Evolutionary conservation across 2,329 filamentous ascomycete genomes (phyloP).

Genomic region (Neoscytalidium dimidiatum): DNA sequence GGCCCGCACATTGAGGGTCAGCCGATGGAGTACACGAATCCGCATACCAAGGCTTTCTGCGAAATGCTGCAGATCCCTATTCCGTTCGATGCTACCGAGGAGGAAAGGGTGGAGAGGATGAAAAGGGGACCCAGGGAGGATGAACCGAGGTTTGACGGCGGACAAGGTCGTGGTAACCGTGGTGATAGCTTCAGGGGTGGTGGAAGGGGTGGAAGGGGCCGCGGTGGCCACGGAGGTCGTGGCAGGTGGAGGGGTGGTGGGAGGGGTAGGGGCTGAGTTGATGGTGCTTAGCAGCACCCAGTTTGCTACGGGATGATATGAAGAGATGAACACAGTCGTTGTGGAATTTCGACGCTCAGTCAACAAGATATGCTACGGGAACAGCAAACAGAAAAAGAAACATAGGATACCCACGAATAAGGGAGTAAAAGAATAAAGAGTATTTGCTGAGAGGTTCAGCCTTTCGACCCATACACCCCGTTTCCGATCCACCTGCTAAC

Average conservation of each 20-base stretch:
- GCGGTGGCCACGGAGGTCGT: not conserved
- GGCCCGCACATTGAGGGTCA: constrained; percentile 62
- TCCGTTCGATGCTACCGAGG: constrained; percentile 69
- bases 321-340: too few relatives aligned
- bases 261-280: not conserved
- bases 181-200: constrained; percentile 27
- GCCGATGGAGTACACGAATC: constrained; percentile 81
- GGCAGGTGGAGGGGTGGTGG: not conserved
- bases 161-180: constrained; percentile 24
- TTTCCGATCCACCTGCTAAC: too few relatives aligned
- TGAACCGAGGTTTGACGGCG: constrained; percentile 18
- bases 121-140: constrained; percentile 54
- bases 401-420: too few relatives aligned
- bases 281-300: not conserved
- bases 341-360: too few relatives aligned
- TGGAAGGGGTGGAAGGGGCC: constrained; percentile 24
- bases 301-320: not conserved
- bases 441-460: too few relatives aligned
- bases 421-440: too few relatives aligned
- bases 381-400: too few relatives aligned
- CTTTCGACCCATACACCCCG: too few relatives aligned
- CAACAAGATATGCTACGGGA: too few relatives aligned
- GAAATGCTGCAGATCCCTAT: constrained; percentile 75
- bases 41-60: constrained; percentile 83
- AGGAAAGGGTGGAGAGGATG: constrained; percentile 58